Evolutionary conservation across 371 early-diverging fungal species (phyloP).

Genomic region (Entomophthora muscae): DNA sequence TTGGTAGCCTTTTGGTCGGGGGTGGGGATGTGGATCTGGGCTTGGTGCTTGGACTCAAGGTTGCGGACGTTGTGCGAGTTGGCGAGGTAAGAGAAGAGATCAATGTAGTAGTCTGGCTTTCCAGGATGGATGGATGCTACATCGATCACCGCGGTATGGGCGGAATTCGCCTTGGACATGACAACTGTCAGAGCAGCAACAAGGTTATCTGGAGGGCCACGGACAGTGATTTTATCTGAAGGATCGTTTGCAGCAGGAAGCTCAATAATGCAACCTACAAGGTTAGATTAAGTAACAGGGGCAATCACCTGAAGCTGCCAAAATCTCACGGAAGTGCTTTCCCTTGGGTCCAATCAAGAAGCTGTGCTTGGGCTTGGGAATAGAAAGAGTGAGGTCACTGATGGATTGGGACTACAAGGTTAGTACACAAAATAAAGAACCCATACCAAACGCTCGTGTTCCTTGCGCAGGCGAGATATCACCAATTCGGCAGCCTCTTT

Average conservation of each 20-base stretch:
- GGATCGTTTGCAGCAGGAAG: conserved; percentile 49
- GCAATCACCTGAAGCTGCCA: conserved; percentile 37
- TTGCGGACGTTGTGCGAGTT: conserved; percentile 19
- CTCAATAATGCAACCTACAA: conserved; percentile 50
- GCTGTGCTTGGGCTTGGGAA: conserved; percentile 83
- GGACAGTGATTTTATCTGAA: conserved; percentile 55
- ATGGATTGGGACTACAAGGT: conserved; percentile 13
- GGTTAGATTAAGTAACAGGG: not conserved
- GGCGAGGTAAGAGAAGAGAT: not conserved
- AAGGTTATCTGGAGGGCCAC: conserved; percentile 54
- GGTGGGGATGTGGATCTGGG: conserved; percentile 30
- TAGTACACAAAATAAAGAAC: not conserved
- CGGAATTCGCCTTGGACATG: conserved; percentile 56
- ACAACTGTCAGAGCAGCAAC: conserved; percentile 47
- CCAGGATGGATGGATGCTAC: conserved; percentile 27
- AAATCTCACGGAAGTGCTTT: conserved; percentile 53
- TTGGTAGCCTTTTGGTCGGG: conserved; percentile 12
- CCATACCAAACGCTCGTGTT: not conserved
- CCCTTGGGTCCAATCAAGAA: conserved; percentile 77
- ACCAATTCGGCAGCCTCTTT: not conserved
- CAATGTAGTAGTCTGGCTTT: conserved; percentile 8
- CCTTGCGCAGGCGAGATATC: not conserved
- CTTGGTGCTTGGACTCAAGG: conserved; percentile 35
- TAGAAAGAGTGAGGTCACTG: conserved; percentile 36
- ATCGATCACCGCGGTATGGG: conserved; percentile 30